Evolutionary conservation across 2,329 filamentous ascomycete species (phyloP), one percentile per base, ranked within the genome.

Genomic region (Nemania serpens): DNA sequence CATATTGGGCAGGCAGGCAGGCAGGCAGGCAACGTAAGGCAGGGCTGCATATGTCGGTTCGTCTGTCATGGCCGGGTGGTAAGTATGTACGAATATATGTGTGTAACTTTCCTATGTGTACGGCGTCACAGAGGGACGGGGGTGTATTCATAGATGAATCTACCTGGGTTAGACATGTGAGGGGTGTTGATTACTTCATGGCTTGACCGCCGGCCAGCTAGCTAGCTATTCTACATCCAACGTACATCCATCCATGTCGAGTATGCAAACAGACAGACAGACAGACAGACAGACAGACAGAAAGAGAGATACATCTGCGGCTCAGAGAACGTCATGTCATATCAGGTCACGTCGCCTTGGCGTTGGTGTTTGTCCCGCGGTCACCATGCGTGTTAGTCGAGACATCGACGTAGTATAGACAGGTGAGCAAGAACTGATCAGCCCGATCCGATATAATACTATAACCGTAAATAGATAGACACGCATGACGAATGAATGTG

Each of bases 341-440:
- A 7, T 29, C 25, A 29, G 4, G 49, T 51, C 37, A 43, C 12
- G n/a, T 7, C 46, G 39, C 20, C 37, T 46, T 17, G 46, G 43
- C 47, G 43, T 49, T 45, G 34, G 43, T 57, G 37, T 11, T 39
- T 17, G 22, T 41, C 25, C 25, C 7, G 25, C 7, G 25, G 25
- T 7, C n/a, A 18, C 54, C 51, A 64, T 62, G 59, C 56, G 41
- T 59, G 62, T 62, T 57, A 45, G 59, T 57, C 53, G 25, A 29
- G 25, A 29, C 25, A 4, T 29, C 25, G 3, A 29, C 25, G 25
- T 29, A 29, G 20, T 20, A 25, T 18, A 55, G 47, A 52, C 62
- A 51, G 22, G 61, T 55, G 41, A 59, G 54, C 47, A 36, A 53
- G n/a, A 51, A 46, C 29, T 56, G 36, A 42, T n/a, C 36, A 55